Conservation (phyloP, 805 yeast species). For the Clavispora phyllophila region DNA sequence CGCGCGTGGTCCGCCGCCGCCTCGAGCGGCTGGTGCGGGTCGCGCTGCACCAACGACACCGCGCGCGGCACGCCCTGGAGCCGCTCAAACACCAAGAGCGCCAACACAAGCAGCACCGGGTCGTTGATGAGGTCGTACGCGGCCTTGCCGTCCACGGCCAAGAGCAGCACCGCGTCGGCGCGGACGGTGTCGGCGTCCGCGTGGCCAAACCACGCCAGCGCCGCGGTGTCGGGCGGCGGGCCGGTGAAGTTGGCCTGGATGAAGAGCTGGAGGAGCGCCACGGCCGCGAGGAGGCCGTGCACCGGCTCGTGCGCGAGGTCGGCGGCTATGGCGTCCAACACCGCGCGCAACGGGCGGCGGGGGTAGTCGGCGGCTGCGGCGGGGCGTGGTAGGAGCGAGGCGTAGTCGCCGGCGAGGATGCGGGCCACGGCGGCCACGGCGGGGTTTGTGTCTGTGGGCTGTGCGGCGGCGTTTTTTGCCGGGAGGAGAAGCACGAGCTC, state of each 20-base stretch:
- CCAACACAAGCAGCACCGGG: constrained; percentile 29
- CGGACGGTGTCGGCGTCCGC: constrained; percentile 17
- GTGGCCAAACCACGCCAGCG: constrained; percentile 27
- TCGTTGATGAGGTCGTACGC: constrained; percentile 52
- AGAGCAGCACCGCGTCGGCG: constrained; percentile 31
- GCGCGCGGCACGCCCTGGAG: constrained; percentile 35
- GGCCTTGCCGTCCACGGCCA: constrained; percentile 61
- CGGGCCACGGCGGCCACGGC: background rate
- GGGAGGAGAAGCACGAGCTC: constrained; percentile 16
- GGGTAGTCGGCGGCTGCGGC: constrained; percentile 17
- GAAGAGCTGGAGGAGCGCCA: constrained; percentile 62
- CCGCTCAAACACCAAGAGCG: constrained; percentile 29
- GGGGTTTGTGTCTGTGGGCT: background rate
- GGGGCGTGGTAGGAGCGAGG: background rate
- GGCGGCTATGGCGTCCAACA: constrained; percentile 8
- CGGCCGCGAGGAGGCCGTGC: constrained; percentile 39
- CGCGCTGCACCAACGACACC: constrained; percentile 38
- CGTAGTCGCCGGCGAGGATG: background rate
- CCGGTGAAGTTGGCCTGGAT: constrained; percentile 81
- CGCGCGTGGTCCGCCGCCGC: background rate
- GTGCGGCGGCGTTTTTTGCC: constrained; percentile 1
- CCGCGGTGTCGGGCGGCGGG: constrained; percentile 48
- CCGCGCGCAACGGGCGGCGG: constrained; percentile 12
- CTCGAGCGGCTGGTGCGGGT: background rate
- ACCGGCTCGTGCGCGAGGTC: background rate